Evolutionary conservation across 768 basidiomycete species (phyloP).

Genomic region (Neoboletus brunneissimus): DNA sequence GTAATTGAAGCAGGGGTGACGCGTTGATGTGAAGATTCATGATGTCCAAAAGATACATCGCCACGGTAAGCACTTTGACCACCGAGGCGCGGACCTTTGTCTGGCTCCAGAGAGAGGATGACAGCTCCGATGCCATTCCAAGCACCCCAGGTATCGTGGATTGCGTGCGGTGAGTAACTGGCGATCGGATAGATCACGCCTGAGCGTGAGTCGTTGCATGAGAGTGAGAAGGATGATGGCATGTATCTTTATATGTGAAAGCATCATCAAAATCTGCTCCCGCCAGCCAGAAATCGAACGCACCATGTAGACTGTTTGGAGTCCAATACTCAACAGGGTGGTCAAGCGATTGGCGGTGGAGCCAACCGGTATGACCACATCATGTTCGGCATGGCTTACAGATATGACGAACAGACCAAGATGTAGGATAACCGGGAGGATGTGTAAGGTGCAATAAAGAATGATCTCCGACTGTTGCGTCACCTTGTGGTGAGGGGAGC

Average conservation of each 20-base stretch:
- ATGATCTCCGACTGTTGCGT: not conserved
- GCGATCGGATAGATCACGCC: not conserved
- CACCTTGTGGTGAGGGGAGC: not conserved
- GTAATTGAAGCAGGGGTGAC: not conserved
- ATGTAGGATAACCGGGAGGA: not conserved
- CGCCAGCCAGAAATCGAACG: not conserved
- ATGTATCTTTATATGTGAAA: not conserved
- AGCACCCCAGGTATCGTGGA: not conserved
- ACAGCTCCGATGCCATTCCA: not conserved
- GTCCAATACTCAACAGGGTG: not conserved
- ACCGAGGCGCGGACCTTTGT: not conserved
- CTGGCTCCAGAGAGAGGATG: not conserved
- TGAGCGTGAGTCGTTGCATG: not conserved
- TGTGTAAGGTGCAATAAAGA: not conserved
- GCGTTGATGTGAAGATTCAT: not conserved
- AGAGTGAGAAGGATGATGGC: not conserved
- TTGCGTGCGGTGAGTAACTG: not conserved
- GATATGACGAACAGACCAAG: not conserved
- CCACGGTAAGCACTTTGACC: not conserved
- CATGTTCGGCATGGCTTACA: not conserved
- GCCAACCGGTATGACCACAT: not conserved
- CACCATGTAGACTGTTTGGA: not conserved
- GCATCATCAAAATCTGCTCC: not conserved
- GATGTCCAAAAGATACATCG: not conserved
- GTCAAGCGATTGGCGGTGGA: not conserved